Conservation (phyloP, 2,329 filamentous ascomycete species). For the Penicillium sp. region DNA sequence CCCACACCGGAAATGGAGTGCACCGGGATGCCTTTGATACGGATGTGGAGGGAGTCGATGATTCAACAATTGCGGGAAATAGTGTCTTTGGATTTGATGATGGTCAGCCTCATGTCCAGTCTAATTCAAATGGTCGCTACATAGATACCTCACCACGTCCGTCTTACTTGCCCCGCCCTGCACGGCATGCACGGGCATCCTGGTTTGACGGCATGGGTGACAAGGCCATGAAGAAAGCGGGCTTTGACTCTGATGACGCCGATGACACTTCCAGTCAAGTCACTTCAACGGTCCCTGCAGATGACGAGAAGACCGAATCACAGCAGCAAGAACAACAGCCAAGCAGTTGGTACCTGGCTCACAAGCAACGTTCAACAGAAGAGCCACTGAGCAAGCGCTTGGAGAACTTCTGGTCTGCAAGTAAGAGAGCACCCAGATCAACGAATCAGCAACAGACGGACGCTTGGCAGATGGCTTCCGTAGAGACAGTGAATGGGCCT, state of each 20-base stretch:
- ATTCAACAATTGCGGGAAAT: constrained; percentile 42
- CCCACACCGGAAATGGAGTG: constrained; percentile 8
- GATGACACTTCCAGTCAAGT: constrained; percentile 31
- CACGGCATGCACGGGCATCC: constrained; percentile 28
- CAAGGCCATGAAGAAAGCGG: constrained; percentile 35
- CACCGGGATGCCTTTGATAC: constrained; percentile 43
- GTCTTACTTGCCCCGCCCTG: constrained; percentile 25
- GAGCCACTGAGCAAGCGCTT: constrained; percentile 39
- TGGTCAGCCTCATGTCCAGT: constrained; percentile 23
- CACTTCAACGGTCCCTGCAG: constrained; percentile 30
- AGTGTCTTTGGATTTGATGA: constrained; percentile 40
- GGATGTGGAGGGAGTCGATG: constrained; percentile 45
- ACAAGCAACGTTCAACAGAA: constrained; percentile 28
- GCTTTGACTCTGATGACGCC: constrained; percentile 37
- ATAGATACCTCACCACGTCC: constrained; percentile 21
- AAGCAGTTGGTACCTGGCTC: constrained; percentile 30
- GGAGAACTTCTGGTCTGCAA: constrained; percentile 41
- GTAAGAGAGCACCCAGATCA: constrained; percentile 26
- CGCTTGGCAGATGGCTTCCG: constrained; percentile 13
- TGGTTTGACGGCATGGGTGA: constrained; percentile 38
- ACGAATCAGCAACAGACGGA: constrained; percentile 20
- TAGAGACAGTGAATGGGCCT: constrained; percentile 15
- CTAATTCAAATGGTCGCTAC: constrained; percentile 19
- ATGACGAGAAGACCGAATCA: constrained; percentile 31
- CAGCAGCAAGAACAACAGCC: constrained; percentile 2